Conservation (phyloP, 192 early-diverging fungal genomes). For the Chytriomyces sp. region DNA sequence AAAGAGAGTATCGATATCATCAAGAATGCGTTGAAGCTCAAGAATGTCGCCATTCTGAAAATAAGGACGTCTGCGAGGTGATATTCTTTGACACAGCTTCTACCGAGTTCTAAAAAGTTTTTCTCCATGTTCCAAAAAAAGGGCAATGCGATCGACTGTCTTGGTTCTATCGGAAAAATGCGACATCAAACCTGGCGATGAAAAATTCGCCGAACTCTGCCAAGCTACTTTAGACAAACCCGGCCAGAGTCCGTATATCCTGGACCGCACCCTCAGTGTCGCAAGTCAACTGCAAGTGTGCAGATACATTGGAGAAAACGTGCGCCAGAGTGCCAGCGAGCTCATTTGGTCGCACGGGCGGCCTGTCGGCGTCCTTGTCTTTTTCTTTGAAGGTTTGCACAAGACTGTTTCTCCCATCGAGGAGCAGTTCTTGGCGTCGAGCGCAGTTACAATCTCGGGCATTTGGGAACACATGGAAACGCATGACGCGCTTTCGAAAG, state of each 20-base stretch:
- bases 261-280: conserved; percentile 14
- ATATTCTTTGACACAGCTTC: neutral
- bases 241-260: neutral
- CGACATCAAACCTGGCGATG: conserved; percentile 32
- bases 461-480: conserved; percentile 34
- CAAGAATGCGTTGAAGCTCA: conserved; percentile 23
- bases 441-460: conserved; percentile 9
- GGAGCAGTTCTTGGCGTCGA: conserved; percentile 21
- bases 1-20: conserved; percentile 23
- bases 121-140: conserved; percentile 2
- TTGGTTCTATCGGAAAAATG: conserved; percentile 26
- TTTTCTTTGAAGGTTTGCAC: conserved; percentile 32
- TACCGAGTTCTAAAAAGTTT: neutral
- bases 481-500: conserved; percentile 24
- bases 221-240: conserved; percentile 29
- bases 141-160: conserved; percentile 29
- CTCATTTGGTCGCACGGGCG: conserved; percentile 35
- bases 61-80: conserved; percentile 23
- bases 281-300: conserved; percentile 38
- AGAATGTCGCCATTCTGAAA: conserved; percentile 37
- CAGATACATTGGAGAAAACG: conserved; percentile 31
- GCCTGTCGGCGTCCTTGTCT: conserved; percentile 20
- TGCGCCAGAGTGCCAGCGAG: conserved; percentile 15
- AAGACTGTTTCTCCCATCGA: conserved; percentile 18
- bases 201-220: conserved; percentile 29